These are phyloP conservation scores for Vanilla planifolia DNA, from an alignment of 106 monocot species.

Conservation along the genomic window DNA sequence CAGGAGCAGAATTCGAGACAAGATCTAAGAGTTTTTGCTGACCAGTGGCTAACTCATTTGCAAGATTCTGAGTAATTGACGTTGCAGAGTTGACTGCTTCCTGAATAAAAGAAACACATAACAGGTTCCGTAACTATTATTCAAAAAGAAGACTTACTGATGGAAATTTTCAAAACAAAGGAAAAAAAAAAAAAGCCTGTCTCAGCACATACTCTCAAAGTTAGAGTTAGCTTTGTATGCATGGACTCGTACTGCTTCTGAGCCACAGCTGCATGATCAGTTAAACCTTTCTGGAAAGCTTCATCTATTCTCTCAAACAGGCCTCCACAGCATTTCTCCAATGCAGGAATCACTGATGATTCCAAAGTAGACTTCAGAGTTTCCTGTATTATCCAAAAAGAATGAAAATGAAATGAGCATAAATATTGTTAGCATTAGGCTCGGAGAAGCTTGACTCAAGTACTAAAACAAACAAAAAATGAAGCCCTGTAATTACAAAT, in stretches of 20 bases:
- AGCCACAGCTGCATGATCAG: constrained; percentile 60
- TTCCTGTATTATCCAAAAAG: constrained; percentile 36
- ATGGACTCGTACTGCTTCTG: constrained; percentile 65
- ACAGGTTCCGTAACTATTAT: too few relatives aligned
- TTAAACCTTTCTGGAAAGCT: constrained; percentile 85
- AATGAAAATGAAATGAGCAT: too few relatives aligned
- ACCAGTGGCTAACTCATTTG: constrained; percentile 63
- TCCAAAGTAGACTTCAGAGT: constrained; percentile 63
- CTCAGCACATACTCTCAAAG: constrained; percentile 63
- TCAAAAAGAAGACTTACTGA: too few relatives aligned
- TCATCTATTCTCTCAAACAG: constrained; percentile 90
- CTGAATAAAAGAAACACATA: constrained; percentile 24
- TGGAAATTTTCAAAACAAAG: background rate
- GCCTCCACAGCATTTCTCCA: constrained; percentile 74
- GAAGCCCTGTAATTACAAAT: background rate
- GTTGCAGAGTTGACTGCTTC: constrained; percentile 77
- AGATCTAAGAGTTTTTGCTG: constrained; percentile 66
- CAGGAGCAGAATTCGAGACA: constrained; percentile 44
- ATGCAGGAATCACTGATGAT: constrained; percentile 73
- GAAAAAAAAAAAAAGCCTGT: background rate
- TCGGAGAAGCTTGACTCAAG: background rate
- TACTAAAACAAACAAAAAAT: background rate
- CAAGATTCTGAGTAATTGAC: constrained; percentile 62
- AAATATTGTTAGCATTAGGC: too few relatives aligned
- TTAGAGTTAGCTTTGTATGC: constrained; percentile 61